Evolutionary conservation across 352 stramenopile species (phyloP).

Genomic region (Phytophthora niederhauseri): DNA sequence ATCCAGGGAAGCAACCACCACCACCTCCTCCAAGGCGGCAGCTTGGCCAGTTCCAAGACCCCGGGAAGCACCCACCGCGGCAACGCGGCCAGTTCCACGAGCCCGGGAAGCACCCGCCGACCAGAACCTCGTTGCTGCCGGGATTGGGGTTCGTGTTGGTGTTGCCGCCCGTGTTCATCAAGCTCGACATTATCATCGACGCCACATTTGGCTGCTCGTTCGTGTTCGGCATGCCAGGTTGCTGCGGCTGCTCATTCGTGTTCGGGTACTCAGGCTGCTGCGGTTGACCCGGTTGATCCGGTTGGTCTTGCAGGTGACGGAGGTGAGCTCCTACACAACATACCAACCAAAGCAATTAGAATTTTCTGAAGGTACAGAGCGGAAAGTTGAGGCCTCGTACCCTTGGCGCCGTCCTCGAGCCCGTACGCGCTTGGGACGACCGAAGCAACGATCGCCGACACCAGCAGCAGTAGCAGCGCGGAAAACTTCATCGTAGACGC

Average conservation of each 20-base stretch:
- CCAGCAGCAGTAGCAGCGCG: constrained; percentile 18
- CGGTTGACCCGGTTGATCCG: constrained; percentile 2
- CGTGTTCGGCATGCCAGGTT: not conserved
- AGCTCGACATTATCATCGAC: not conserved
- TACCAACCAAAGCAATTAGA: not conserved
- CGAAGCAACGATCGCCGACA: constrained; percentile 14
- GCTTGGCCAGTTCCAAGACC: constrained; percentile 28
- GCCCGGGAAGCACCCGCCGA: constrained; percentile 17
- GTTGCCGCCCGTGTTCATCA: not conserved
- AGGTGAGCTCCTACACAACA: constrained; percentile 12
- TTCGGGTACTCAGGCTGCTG: constrained; percentile 1
- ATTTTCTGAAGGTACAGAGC: not conserved
- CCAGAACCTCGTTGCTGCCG: constrained; percentile 12
- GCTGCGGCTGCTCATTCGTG: not conserved
- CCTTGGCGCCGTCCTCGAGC: not conserved
- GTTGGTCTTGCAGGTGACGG: constrained; percentile 25
- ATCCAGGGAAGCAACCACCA: constrained; percentile 20
- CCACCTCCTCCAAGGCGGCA: constrained; percentile 15
- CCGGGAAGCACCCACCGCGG: constrained; percentile 19
- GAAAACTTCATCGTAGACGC: constrained; percentile 20
- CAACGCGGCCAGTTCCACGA: constrained; percentile 31
- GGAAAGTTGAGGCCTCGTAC: constrained; percentile 3
- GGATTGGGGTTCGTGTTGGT: not conserved
- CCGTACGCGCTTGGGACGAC: not conserved
- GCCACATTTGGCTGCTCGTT: not conserved